These are phyloP conservation scores for Beverwykella pulmonaria DNA, from an alignment of 495 filamentous ascomycete genomes.

Conservation along the genomic window DNA sequence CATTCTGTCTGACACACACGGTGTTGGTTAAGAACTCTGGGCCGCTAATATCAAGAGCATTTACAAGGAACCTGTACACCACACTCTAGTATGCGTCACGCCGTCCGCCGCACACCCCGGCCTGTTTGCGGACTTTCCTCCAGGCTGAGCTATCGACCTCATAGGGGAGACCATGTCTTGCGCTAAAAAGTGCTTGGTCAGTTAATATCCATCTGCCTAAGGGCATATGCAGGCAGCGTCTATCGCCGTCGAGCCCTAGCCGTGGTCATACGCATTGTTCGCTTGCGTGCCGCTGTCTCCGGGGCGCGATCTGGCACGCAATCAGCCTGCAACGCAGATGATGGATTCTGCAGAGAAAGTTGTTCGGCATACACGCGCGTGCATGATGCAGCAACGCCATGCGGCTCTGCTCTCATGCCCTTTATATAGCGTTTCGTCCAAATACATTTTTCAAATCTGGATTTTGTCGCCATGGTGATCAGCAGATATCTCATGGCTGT, in stretches of 20 bases:
- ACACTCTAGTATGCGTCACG: background rate
- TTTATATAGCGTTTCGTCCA: constrained; percentile 2
- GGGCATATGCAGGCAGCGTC: constrained; percentile 24
- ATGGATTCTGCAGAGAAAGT: constrained; percentile 8
- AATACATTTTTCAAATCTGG: background rate
- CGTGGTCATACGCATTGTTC: constrained; percentile 6
- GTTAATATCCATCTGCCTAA: constrained; percentile 24
- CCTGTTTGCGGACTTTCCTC: constrained; percentile 9
- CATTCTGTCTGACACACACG: constrained; percentile 8
- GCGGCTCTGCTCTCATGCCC: constrained; percentile 24
- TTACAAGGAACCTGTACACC: background rate
- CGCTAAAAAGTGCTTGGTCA: background rate
- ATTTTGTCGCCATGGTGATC: background rate
- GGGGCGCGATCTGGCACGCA: constrained; percentile 14
- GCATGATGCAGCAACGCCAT: constrained; percentile 29
- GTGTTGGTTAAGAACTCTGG: constrained; percentile 13
- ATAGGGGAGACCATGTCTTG: background rate
- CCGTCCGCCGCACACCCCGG: constrained; percentile 6
- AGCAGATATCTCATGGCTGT: background rate
- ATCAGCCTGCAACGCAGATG: constrained; percentile 2
- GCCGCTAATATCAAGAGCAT: background rate
- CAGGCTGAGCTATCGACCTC: background rate
- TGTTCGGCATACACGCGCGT: constrained; percentile 31
- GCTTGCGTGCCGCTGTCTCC: constrained; percentile 15
- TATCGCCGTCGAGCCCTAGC: constrained; percentile 25